A percentile compares a stretch with the other conserved stretches of the same genome.
These are phyloP conservation scores for Aureobasidium sp. DNA, from an alignment of 2,329 filamentous ascomycete species.

Conservation along the genomic window DNA sequence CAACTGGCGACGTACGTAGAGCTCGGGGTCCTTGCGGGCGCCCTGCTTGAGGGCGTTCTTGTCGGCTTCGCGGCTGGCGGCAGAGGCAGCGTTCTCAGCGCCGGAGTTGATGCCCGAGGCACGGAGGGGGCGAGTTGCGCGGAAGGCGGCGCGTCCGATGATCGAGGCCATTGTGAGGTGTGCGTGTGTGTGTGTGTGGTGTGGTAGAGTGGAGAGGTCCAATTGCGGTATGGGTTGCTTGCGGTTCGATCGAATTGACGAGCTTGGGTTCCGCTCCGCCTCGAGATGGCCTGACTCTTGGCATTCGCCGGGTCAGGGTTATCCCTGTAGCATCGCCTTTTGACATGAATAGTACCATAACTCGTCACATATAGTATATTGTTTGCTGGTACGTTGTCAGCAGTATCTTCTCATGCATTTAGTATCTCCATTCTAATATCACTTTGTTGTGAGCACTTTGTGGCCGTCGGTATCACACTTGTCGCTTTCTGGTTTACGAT, in stretches of 20 bases:
- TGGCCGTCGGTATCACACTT: neutral
- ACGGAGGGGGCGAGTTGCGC: constrained; percentile 33
- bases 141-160: constrained; percentile 37
- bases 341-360: neutral
- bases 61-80: constrained; percentile 29
- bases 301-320: neutral
- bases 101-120: constrained; percentile 35
- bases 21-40: constrained; percentile 62
- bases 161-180: constrained; percentile 36
- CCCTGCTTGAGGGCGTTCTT: constrained; percentile 49
- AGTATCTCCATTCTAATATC: too few species aligned
- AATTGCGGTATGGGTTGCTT: constrained; percentile 1
- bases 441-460: too few species aligned
- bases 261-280: neutral
- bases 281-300: neutral
- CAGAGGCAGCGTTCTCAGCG: constrained; percentile 35
- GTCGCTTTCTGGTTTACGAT: neutral
- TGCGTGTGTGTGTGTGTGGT: neutral
- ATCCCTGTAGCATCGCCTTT: neutral
- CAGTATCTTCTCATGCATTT: too few species aligned
- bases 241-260: neutral
- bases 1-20: constrained; percentile 51
- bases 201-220: constrained; percentile 4
- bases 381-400: neutral
- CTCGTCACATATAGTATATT: too few species aligned